Conservation (phyloP, 2,329 filamentous ascomycete species). For the Fusarium circinatum region DNA sequence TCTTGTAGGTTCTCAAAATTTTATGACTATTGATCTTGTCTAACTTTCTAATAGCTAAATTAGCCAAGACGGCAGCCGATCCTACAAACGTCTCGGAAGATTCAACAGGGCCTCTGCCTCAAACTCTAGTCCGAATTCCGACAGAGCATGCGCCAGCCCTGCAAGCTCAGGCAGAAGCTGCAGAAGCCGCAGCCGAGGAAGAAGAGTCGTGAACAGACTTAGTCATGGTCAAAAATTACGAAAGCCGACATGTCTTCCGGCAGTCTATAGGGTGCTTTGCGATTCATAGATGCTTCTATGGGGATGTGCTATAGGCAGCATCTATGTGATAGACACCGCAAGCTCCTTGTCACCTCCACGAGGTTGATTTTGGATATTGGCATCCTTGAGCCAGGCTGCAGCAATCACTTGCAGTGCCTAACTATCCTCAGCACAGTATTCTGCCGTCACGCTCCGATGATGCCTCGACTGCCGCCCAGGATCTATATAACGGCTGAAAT, state of each 20-base stretch:
- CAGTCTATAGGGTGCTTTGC: background rate
- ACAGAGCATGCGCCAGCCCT: slow-evolving; percentile 78
- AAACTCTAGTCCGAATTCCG: slow-evolving; percentile 86
- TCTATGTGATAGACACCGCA: background rate
- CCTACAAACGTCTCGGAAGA: slow-evolving; percentile 51
- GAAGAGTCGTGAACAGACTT: slow-evolving; percentile 42
- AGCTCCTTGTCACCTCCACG: background rate
- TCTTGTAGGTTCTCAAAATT: slow-evolving; percentile 68
- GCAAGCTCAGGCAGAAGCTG: slow-evolving; percentile 68
- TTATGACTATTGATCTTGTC: background rate
- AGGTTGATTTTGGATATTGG: background rate
- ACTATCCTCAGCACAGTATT: background rate
- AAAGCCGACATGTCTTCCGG: background rate
- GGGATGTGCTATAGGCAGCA: background rate
- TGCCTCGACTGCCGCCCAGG: background rate
- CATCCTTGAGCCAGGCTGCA: background rate
- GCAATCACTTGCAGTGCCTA: background rate
- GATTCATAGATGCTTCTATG: background rate
- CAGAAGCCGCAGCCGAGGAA: slow-evolving; percentile 56
- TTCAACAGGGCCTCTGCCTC: slow-evolving; percentile 69
- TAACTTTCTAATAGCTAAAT: slow-evolving; percentile 65
- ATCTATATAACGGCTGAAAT: background rate
- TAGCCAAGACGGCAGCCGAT: slow-evolving; percentile 68
- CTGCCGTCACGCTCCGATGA: background rate
- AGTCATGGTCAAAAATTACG: background rate